Percentiles rank a stretch among this genome's conserved stretches.
Evolutionary conservation across 1,139 yeast genomes (phyloP).

Genomic region (Taphrina deformans): DNA sequence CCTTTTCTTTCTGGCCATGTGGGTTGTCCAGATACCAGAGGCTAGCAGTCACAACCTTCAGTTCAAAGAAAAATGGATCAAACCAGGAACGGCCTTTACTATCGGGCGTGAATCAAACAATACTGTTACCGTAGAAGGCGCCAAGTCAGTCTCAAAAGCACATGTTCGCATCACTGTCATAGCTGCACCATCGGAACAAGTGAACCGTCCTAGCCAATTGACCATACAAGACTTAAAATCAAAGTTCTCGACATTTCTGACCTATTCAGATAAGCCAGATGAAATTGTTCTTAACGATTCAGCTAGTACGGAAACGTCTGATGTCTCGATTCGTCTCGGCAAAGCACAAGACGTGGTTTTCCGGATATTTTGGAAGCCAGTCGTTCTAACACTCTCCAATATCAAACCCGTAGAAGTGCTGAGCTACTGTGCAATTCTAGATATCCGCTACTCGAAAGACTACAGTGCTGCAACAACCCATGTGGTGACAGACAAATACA

Average conservation of each 20-base stretch:
- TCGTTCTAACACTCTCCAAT: conserved; percentile 24
- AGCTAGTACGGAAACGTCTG: background rate
- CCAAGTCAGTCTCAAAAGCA: conserved; percentile 21
- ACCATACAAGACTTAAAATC: conserved; percentile 19
- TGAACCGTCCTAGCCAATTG: conserved; percentile 3
- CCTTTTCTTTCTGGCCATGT: background rate
- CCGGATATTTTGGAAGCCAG: conserved; percentile 19
- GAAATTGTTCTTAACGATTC: background rate
- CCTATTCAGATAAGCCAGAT: background rate
- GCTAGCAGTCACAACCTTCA: background rate
- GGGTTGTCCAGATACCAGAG: conserved; percentile 15
- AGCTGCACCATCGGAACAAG: background rate
- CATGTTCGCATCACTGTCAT: conserved; percentile 14
- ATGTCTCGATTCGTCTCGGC: background rate
- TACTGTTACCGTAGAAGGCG: conserved; percentile 1
- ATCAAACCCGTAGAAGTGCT: conserved; percentile 13
- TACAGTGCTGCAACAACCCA: conserved; percentile 22
- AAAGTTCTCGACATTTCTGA: conserved; percentile 16
- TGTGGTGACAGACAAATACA: conserved; percentile 25
- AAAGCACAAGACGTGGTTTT: background rate
- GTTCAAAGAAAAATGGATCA: background rate
- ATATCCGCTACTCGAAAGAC: conserved; percentile 17
- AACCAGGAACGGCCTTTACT: conserved; percentile 7
- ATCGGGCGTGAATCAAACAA: conserved; percentile 9
- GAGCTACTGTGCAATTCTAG: conserved; percentile 5